Base-by-base conservation (phyloP, 2,329 filamentous ascomycete genomes). In the Cordyceps cicadae region DNA sequence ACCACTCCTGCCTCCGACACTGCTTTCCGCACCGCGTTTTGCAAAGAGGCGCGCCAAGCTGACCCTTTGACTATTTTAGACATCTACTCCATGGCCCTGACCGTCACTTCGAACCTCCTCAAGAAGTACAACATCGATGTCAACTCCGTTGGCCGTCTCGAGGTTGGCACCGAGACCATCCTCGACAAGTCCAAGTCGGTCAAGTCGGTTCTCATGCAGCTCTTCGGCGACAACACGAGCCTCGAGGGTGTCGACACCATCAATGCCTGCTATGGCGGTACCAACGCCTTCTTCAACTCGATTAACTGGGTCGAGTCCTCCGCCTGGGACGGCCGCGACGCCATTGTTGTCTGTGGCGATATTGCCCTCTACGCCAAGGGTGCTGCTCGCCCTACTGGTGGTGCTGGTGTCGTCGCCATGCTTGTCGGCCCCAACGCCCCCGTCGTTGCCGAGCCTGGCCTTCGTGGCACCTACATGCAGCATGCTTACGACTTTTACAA, bases 401-500 rank as follows among this genome's bases (percentile, higher is more conserved):
- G 89, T 76, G 89, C 87, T 67, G 89, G 89, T 68, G 87, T 83
- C 65, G 87, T 93, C 63, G 89, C 89, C 70, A 82, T 93, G 80
- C 79, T 93, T 67, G 82, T 93, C 68, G 89, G 89, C 60, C 89
- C 89, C 62, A 79, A 92, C 71, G 89, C 89, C 57, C 89, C 89
- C 60, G 78, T 93, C 64, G 88, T 87, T 63, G 79, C 88, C 66
- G 89, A 93, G 77, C 85, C 89, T 56, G 90, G 90, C 71, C 84
- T 92, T 71, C 87, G 89, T 70, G 89, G 87, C 71, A 87, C 81
- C 69, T 91, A 90, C 80, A 87, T 92, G 86, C 81, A 87, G 74
- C 89, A 93, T 77, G 87, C 87, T 68, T 94, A 93, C 76, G 89
- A 93, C 75, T 93, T 93, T 75, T 93, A 91, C 85, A 93, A 93